These are phyloP conservation scores for Ehretia macrophylla DNA, from an alignment of 257 asterid species.

Conservation along the genomic window DNA sequence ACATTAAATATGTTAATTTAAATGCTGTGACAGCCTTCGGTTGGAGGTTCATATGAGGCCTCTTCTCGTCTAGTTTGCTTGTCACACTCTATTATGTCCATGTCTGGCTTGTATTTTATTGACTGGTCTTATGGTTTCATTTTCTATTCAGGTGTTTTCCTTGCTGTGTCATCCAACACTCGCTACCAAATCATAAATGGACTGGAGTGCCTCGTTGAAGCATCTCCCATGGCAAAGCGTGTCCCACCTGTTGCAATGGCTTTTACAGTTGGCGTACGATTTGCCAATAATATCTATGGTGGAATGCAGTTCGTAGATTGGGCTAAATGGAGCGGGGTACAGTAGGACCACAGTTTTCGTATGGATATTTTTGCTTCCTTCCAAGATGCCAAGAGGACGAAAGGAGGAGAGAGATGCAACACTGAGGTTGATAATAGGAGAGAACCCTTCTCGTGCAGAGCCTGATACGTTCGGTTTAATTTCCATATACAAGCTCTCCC, in stretches of 20 bases:
- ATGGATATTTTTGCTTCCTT: no score
- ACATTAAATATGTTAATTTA: no score
- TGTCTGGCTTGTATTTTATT: background rate
- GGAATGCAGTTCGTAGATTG: conserved; percentile 96
- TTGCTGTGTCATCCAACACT: conserved; percentile 77
- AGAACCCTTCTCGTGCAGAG: no score
- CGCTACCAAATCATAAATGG: conserved; percentile 93
- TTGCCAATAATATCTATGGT: conserved; percentile 80
- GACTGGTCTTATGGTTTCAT: background rate
- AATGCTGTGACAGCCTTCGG: no score
- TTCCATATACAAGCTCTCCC: no score
- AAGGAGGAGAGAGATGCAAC: no score
- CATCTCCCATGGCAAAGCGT: conserved; percentile 62
- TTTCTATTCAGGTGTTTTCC: conserved; percentile 59
- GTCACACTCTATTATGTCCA: no score
- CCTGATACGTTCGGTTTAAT: no score
- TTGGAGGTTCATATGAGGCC: no score
- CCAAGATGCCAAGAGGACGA: no score
- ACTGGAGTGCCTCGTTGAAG: conserved; percentile 65
- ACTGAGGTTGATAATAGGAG: no score
- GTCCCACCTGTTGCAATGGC: conserved; percentile 76
- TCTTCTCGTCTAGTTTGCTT: no score
- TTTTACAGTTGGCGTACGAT: conserved; percentile 81
- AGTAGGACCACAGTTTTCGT: conserved; percentile 25
- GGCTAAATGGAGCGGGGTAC: conserved; percentile 89